phyloP scores from a whole-genome alignment of 768 basidiomycete genomes.

The Amanita rimosa region DNA sequence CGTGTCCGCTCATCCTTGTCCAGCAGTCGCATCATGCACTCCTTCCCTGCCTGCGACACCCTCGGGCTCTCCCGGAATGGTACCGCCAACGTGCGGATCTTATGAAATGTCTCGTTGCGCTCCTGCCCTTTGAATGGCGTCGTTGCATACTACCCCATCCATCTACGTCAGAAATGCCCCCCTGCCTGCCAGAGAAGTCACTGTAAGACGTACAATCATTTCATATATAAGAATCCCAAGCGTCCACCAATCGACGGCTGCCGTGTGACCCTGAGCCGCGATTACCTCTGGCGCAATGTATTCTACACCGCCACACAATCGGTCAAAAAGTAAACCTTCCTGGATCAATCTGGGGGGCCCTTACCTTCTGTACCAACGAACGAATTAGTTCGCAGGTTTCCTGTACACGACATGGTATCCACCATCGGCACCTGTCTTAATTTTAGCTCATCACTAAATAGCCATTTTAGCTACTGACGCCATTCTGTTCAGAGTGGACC shows the following conservation, averaged over 20 bases:
- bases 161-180: slow-evolving; percentile 24
- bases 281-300: slow-evolving; percentile 99
- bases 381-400: slow-evolving; percentile 95
- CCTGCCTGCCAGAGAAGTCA: slow-evolving; percentile 18
- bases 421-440: slow-evolving; percentile 70
- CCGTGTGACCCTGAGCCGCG: slow-evolving; percentile 91
- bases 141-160: slow-evolving; percentile 70
- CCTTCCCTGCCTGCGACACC: slow-evolving; percentile 76
- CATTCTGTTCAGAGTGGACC: slow-evolving; percentile 82
- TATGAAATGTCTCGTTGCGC: slow-evolving; percentile 92
- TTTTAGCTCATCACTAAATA: slow-evolving; percentile 5
- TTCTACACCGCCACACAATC: slow-evolving; percentile 40
- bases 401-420: slow-evolving; percentile 95
- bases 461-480: slow-evolving; percentile 41
- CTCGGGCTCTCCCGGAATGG: slow-evolving; percentile 80
- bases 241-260: slow-evolving; percentile 99
- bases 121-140: slow-evolving; percentile 97
- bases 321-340: slow-evolving; percentile 16
- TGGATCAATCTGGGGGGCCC: slow-evolving; percentile 17
- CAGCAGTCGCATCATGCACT: slow-evolving; percentile 74
- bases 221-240: slow-evolving; percentile 97
- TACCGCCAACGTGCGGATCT: slow-evolving; percentile 82
- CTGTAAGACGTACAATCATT: slow-evolving; percentile 76
- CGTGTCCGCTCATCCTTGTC: slow-evolving; percentile 88
- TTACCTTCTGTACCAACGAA: slow-evolving; percentile 98